Percentiles rank a stretch among this genome's conserved stretches.
These are phyloP conservation scores for Candida chilensis DNA, from an alignment of 805 yeast species.

Conservation along the genomic window DNA sequence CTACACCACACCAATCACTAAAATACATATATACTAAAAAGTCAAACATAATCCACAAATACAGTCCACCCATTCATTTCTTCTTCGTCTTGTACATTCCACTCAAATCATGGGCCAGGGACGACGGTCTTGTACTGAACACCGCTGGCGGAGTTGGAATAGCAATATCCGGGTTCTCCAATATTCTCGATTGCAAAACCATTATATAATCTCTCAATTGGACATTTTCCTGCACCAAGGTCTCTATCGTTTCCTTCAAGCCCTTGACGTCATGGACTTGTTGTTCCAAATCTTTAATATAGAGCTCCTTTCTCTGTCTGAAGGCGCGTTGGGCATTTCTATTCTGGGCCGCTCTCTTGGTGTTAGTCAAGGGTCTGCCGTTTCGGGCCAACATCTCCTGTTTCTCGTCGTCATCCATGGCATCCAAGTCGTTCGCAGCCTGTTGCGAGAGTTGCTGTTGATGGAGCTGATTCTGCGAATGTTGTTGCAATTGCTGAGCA, in stretches of 20 bases:
- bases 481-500: conserved; percentile 4
- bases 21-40: too few relatives aligned
- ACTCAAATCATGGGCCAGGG: too few relatives aligned
- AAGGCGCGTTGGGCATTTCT: conserved; percentile 89
- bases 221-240: conserved; percentile 59
- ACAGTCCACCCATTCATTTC: too few relatives aligned
- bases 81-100: too few relatives aligned
- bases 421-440: conserved; percentile 3
- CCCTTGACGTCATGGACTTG: conserved; percentile 55
- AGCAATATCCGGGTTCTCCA: conserved; percentile 37
- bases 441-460: conserved; percentile 5
- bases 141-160: conserved; percentile 36
- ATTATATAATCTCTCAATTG: conserved; percentile 66
- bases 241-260: conserved; percentile 57
- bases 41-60: too few relatives aligned
- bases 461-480: conserved; percentile 6
- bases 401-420: conserved; percentile 3
- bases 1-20: too few relatives aligned
- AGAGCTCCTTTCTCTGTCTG: conserved; percentile 73
- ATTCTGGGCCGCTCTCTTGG: conserved; percentile 89
- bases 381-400: conserved; percentile 4
- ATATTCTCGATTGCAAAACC: conserved; percentile 58
- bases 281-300: conserved; percentile 71
- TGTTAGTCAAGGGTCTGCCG: conserved; percentile 41
- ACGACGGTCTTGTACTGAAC: too few relatives aligned